Percentiles rank a stretch among this genome's conserved stretches.
Conservation (phyloP, 768 basidiomycete species). For the Porpolomopsis calyptriformis region DNA sequence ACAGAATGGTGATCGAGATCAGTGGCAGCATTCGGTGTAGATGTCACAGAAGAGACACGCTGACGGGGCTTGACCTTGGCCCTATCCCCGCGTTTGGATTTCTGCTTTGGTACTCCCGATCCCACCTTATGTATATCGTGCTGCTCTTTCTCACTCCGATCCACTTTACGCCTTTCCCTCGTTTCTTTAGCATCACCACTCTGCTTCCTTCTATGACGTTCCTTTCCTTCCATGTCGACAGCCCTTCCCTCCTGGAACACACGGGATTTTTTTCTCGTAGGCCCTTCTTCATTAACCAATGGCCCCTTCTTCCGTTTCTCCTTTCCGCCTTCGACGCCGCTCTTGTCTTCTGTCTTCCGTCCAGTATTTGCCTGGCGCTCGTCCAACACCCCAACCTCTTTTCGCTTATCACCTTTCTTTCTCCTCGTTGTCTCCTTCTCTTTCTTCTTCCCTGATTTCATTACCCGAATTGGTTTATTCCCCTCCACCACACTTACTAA, state of each 20-base stretch:
- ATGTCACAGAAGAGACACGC: not conserved
- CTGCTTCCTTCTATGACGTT: not conserved
- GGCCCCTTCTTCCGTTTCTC: conserved; percentile 19
- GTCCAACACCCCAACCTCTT: not conserved
- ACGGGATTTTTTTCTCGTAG: conserved; percentile 16
- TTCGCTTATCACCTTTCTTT: not conserved
- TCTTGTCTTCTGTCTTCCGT: conserved; percentile 13
- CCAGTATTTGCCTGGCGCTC: not conserved
- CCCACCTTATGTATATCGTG: not conserved
- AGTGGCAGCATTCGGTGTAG: not conserved
- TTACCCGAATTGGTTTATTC: too few species aligned
- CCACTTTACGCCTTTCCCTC: not conserved
- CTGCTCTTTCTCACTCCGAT: not conserved
- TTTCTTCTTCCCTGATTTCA: not conserved
- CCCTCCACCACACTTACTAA: too few species aligned
- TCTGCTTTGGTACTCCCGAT: not conserved
- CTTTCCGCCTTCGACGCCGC: conserved; percentile 6
- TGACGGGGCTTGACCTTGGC: not conserved
- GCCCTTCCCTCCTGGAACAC: not conserved
- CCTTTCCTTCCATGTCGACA: not conserved
- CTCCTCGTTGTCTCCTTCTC: not conserved
- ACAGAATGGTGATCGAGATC: not conserved
- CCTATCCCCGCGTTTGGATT: not conserved
- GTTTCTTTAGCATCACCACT: not conserved
- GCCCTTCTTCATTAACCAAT: conserved; percentile 7